Percentiles rank a stretch among this genome's conserved stretches.
phyloP scores from a whole-genome alignment of 2,329 filamentous ascomycete species.

The Claviceps spartinae region DNA sequence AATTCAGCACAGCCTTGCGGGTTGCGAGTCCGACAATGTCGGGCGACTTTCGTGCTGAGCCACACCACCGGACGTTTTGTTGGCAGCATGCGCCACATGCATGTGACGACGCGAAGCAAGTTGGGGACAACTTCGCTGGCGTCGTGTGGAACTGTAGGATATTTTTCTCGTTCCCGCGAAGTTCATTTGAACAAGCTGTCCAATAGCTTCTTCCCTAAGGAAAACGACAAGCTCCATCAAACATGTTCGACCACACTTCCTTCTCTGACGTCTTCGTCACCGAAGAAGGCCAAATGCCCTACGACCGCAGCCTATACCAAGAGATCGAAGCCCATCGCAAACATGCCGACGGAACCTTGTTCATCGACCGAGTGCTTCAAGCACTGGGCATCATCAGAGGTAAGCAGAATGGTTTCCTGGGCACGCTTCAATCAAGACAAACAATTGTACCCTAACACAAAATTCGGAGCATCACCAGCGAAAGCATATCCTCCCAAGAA shows the following conservation, averaged over 20 bases:
- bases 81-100: conserved; percentile 7
- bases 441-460: neutral
- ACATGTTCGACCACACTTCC: conserved; percentile 51
- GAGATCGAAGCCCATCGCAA: conserved; percentile 55
- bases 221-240: conserved; percentile 2
- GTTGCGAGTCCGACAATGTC: neutral
- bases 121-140: neutral
- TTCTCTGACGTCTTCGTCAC: conserved; percentile 56
- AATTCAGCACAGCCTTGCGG: conserved; percentile 11
- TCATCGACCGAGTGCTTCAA: conserved; percentile 65
- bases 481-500: conserved; percentile 64
- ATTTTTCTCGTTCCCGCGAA: neutral
- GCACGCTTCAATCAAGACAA: no score
- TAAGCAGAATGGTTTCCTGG: conserved; percentile 18
- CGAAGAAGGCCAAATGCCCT: conserved; percentile 41
- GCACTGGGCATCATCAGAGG: conserved; percentile 57
- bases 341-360: conserved; percentile 54
- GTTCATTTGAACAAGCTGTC: neutral
- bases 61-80: neutral
- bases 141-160: neutral
- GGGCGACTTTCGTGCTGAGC: neutral
- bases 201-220: neutral
- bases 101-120: conserved; percentile 10
- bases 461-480: conserved; percentile 16
- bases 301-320: conserved; percentile 45